Evolutionary conservation across 139 green algal species (phyloP), one percentile per base, ranked within the genome.

Genomic region (Mesostigma viride): DNA sequence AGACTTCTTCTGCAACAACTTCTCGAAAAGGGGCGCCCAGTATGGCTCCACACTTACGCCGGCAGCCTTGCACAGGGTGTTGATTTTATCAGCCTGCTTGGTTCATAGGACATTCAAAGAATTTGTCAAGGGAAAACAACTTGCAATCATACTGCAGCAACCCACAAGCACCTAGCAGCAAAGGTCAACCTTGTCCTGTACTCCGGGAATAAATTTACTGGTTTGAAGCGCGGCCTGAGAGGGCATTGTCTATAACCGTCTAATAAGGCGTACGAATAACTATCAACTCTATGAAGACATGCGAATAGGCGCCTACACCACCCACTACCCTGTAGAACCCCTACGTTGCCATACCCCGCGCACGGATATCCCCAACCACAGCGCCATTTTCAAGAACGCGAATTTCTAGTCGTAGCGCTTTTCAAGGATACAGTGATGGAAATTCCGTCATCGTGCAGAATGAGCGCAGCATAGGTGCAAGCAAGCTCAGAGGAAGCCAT

Each of bases 11-110:
- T 86, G 82, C 45, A 95, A 90, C 40, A 97, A 80, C 88, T 95
- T 97, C 77, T 89, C 89, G 73, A 96, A 99, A 71, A 99, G 85
- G 56, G 58, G 62, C 57, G 92, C 87, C 91, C 90, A 97, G 90
- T 96, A 99, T 36, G 88, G 81, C 86, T 97, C 92, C 3, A 97
- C 84, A 20, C 75, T 87, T 46, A 97, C 70, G 62, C 83, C 84
- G 17, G 91, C 90, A 24, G 91, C 89, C 83, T 94, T 92, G 44
- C 89, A 68, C 44, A 98, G 75, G 62, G 84, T 86, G 69, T 68
- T 78, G 67, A 98, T 92, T 87, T 96, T 96, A 64, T 98, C 92
- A 48, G 83, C 82, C 70, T 76, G 70, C 20, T 83, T 88, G 31
- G 53, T 24, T 11, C 44, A 11, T 11, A 28, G 5, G 11, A 34